Evolutionary conservation across 2,329 filamentous ascomycete species (phyloP), one percentile per base, ranked within the genome.

Genomic region (Trichoderma sp.): DNA sequence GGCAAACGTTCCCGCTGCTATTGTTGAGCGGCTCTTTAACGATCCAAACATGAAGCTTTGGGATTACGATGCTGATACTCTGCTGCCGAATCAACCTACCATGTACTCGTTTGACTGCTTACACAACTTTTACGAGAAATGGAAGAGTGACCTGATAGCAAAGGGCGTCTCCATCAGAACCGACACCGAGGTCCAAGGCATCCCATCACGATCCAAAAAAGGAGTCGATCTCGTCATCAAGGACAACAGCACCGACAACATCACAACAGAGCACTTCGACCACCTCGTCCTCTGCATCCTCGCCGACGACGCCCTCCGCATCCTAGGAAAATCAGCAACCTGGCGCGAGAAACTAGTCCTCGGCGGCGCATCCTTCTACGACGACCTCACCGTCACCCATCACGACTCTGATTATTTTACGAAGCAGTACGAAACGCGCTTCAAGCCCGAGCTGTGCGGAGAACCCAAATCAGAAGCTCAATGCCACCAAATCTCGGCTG

Each of bases 331-430:
- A 6, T 87, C 85, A 2, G 87, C 89, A 30, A 86, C 86, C 8
- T 84, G 87, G 83, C 84, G 86, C 51, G 92, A 95, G 78, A 88
- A 84, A 63, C 85, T 86, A 57, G 88, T 95, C 11, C 87, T 95
- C 0, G 90, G 91, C n/a, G 88, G 89, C 18, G 91, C 91, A 11
- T 89, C 89, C 72, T 89, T 92, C 79, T 89, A 87, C 76, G 88
- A 93, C 82, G 91, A 93, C 78, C 87, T 93, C 70, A 93, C 91
- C 15, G 85, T 93, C 73, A 93, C 91, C 1, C 91, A 93, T 78
- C 87, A 84, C 74, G 91, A 93, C 78, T 81, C 82, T 6, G 82
- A 85, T 12, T 93, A 92, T 81, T 91, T 93, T 83, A 84, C 88
- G 71, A 86, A 86, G 60, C 88, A 92, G 79, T 93, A 93, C 82